Percentiles rank a stretch among this genome's conserved stretches.
Evolutionary conservation across 805 yeast genomes (phyloP).

Genomic region (Pichia insulana): DNA sequence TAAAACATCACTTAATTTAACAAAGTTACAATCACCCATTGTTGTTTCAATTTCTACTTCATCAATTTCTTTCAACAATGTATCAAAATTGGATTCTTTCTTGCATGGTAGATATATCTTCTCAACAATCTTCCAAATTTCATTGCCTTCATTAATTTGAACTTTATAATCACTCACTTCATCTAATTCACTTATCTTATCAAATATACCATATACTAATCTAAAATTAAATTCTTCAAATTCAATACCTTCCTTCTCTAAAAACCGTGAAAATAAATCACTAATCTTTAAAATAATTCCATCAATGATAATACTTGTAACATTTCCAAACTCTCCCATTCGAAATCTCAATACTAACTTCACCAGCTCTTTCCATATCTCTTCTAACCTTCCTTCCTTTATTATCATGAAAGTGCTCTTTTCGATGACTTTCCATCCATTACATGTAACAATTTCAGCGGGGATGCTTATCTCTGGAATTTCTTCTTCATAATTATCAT

Average conservation of each 20-base stretch:
- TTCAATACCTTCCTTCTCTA: slow-evolving; percentile 5
- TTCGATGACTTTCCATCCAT: not conserved
- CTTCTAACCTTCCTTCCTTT: not conserved
- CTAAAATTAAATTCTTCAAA: slow-evolving; percentile 13
- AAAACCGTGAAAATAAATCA: slow-evolving; percentile 16
- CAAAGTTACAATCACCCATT: not conserved
- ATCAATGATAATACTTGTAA: slow-evolving; percentile 11
- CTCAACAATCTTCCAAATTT: slow-evolving; percentile 8
- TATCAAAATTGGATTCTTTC: not conserved
- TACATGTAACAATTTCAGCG: not conserved
- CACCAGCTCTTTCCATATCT: not conserved
- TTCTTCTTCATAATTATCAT: not conserved
- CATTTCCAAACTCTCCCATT: not conserved
- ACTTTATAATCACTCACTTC: slow-evolving; percentile 5
- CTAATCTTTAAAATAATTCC: slow-evolving; percentile 21
- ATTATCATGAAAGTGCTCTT: not conserved
- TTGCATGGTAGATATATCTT: slow-evolving; percentile 9
- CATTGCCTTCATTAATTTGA: slow-evolving; percentile 17
- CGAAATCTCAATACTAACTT: not conserved
- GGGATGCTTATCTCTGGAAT: not conserved
- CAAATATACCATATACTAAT: slow-evolving; percentile 11
- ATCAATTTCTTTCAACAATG: slow-evolving; percentile 3
- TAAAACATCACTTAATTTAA: slow-evolving; percentile 1
- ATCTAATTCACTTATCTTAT: slow-evolving; percentile 12
- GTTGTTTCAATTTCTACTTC: not conserved